phyloP scores from a whole-genome alignment of 495 filamentous ascomycete species.

The Pseudoneurospora amorphoporcata region DNA sequence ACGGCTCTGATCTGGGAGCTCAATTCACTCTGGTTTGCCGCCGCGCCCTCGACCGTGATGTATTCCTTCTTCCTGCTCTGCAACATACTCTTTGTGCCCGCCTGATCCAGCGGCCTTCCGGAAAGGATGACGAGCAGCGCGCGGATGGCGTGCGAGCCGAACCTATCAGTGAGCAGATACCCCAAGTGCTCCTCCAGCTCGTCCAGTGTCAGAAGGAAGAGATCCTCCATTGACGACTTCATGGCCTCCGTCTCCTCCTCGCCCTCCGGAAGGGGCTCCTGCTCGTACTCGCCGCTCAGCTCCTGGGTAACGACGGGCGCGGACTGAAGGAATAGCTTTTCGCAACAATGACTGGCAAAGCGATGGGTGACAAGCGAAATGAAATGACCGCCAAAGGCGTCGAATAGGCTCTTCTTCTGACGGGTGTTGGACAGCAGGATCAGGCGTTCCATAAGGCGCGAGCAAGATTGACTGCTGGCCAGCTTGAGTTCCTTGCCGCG shows the following conservation, averaged over 20 bases:
- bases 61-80: conserved; percentile 87
- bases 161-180: conserved; percentile 76
- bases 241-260: conserved; percentile 13
- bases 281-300: conserved; percentile 34
- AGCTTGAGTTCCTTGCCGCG: conserved; percentile 90
- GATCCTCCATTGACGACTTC: conserved; percentile 61
- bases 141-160: conserved; percentile 83
- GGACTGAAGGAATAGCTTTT: conserved; percentile 76
- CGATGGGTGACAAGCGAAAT: conserved; percentile 82
- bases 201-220: conserved; percentile 71
- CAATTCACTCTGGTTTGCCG: conserved; percentile 16
- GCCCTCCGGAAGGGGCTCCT: conserved; percentile 16
- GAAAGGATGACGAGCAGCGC: conserved; percentile 78
- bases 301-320: conserved; percentile 70
- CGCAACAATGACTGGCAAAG: conserved; percentile 94
- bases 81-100: conserved; percentile 55
- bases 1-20: conserved; percentile 45
- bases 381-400: conserved; percentile 80
- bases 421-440: conserved; percentile 67
- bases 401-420: conserved; percentile 80
- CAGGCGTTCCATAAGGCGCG: conserved; percentile 80
- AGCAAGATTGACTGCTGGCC: conserved; percentile 89
- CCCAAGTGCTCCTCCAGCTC: conserved; percentile 77
- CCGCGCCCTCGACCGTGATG: conserved; percentile 42
- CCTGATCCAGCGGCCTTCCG: conserved; percentile 60